A percentile compares a stretch with the other conserved stretches of the same genome.
phyloP scores from a whole-genome alignment of 192 early-diverging fungal species.

The Glomus cerebriforme region DNA sequence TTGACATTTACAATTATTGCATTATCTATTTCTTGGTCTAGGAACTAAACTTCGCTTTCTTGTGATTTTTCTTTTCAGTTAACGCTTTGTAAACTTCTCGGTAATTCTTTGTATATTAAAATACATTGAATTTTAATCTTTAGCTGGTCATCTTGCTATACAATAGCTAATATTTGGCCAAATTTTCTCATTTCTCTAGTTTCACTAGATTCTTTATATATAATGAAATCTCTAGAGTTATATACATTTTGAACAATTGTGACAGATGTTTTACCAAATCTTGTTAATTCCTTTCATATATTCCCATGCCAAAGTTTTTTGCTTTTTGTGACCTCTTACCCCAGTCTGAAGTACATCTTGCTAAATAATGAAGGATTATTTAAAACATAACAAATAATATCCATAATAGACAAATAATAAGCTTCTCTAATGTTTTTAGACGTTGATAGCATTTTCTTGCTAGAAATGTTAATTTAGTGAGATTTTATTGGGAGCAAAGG shows the following conservation, averaged over 20 bases:
- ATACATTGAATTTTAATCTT: no score
- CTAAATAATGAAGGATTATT: no score
- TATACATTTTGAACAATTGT: background rate
- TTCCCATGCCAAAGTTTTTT: background rate
- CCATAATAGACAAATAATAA: background rate
- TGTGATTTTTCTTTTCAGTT: background rate
- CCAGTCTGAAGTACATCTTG: background rate
- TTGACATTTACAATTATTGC: no score
- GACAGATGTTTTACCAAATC: background rate
- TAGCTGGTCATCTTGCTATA: background rate
- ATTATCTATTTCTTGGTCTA: background rate
- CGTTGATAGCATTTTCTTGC: background rate
- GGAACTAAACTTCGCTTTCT: background rate
- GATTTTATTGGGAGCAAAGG: background rate
- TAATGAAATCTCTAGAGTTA: background rate
- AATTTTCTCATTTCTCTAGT: background rate
- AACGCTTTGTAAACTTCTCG: background rate
- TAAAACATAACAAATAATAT: background rate
- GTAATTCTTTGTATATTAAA: no score
- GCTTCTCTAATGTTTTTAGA: background rate
- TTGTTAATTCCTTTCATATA: no score
- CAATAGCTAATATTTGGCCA: background rate
- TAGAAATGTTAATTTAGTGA: background rate
- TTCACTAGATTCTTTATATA: conserved; percentile 5
- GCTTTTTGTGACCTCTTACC: background rate